Evolutionary conservation across 768 basidiomycete species (phyloP).

Genomic region (Guyanaporus albipodus): DNA sequence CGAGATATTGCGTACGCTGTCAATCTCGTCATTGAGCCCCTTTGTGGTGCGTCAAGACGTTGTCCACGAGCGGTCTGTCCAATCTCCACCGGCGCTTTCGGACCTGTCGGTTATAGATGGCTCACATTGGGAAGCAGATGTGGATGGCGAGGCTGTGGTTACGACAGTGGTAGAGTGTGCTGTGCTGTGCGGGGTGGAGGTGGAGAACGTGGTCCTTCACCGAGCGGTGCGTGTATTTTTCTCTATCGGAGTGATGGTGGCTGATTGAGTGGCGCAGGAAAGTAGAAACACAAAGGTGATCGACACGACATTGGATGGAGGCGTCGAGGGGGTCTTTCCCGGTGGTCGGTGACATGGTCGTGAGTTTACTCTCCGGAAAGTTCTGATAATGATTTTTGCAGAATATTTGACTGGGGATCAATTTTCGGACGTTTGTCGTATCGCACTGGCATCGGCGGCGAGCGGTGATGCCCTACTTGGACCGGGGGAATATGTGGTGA

Average conservation of each 20-base stretch:
- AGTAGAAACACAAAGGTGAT: constrained; percentile 43
- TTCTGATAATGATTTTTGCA: constrained; percentile 20
- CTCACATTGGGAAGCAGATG: constrained; percentile 44
- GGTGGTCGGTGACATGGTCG: constrained; percentile 38
- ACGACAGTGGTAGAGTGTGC: constrained; percentile 46
- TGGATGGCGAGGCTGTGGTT: constrained; percentile 56
- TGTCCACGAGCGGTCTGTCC: constrained; percentile 45
- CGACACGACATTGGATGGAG: constrained; percentile 49
- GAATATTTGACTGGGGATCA: constrained; percentile 66
- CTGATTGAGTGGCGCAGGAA: constrained; percentile 32
- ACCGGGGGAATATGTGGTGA: constrained; percentile 57
- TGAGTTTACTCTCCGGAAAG: neutral
- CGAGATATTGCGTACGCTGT: constrained; percentile 65
- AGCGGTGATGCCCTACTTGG: constrained; percentile 39
- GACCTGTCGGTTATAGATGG: constrained; percentile 53
- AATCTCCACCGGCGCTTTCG: constrained; percentile 43
- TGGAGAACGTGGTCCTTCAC: constrained; percentile 47
- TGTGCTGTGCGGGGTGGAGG: constrained; percentile 53
- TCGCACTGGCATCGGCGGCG: constrained; percentile 44
- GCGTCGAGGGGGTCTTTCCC: constrained; percentile 41
- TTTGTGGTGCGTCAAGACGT: constrained; percentile 53
- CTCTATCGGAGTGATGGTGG: neutral
- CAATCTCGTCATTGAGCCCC: constrained; percentile 62
- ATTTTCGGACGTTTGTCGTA: constrained; percentile 52
- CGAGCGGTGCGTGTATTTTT: constrained; percentile 40